Conservation (phyloP, 495 filamentous ascomycete genomes). For the Choiromyces venosus region DNA sequence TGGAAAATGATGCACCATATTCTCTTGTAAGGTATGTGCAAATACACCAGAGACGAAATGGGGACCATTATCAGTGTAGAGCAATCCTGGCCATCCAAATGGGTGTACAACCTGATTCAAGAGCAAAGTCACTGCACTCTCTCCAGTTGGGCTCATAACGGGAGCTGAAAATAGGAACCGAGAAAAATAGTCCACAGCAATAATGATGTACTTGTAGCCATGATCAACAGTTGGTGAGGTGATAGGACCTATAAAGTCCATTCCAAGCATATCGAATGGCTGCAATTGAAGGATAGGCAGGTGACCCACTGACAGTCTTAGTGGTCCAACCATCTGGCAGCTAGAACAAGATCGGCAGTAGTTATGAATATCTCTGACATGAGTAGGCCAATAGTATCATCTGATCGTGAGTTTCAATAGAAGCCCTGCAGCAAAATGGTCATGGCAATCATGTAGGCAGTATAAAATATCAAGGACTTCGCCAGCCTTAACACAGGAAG, state of each 20-base stretch:
- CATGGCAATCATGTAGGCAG: not conserved
- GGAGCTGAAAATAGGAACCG: too few relatives aligned
- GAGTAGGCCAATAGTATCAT: too few relatives aligned
- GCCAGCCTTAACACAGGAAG: too few relatives aligned
- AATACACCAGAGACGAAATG: too few relatives aligned
- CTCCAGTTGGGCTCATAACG: too few relatives aligned
- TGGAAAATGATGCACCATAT: too few relatives aligned
- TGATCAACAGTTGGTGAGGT: not conserved
- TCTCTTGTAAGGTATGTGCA: too few relatives aligned
- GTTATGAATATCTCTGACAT: not conserved
- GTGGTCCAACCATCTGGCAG: not conserved
- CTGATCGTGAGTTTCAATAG: too few relatives aligned
- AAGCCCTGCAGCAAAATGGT: too few relatives aligned
- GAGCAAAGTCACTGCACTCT: not conserved
- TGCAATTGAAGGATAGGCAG: conserved; percentile 1
- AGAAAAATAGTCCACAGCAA: too few relatives aligned
- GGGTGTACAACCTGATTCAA: not conserved
- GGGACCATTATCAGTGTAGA: too few relatives aligned
- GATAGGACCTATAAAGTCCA: conserved; percentile 12
- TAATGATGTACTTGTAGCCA: not conserved
- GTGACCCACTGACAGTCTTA: not conserved
- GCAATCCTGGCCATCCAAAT: conserved; percentile 8
- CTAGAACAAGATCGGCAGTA: not conserved
- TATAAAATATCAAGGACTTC: too few relatives aligned
- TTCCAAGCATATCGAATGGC: conserved; percentile 10